Conservation (phyloP, 106 monocot species). For the Apostasia ramifera region DNA sequence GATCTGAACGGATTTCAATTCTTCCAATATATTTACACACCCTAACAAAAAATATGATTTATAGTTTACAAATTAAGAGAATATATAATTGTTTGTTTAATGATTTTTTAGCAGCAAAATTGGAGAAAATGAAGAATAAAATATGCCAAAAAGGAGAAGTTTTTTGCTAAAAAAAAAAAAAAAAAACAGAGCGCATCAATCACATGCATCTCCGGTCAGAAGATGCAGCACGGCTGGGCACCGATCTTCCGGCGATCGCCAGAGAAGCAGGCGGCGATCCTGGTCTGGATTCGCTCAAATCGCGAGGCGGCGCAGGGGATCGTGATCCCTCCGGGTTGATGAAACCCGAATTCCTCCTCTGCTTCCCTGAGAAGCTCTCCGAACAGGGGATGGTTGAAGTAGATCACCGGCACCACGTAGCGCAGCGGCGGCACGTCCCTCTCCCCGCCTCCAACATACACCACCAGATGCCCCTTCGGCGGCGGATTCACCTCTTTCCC, state of each 20-base stretch:
- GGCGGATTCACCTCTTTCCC: neutral
- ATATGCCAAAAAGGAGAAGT: too few species aligned
- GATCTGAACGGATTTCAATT: too few species aligned
- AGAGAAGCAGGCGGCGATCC: neutral
- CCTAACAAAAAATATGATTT: too few species aligned
- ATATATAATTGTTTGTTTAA: too few species aligned
- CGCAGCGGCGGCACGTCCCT: slow-evolving; percentile 4
- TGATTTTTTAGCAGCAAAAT: too few species aligned
- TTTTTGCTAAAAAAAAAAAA: too few species aligned
- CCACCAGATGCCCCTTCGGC: neutral
- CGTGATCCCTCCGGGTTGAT: slow-evolving; percentile 5
- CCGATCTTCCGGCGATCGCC: neutral
- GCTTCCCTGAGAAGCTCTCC: slow-evolving; percentile 13
- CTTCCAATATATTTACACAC: too few species aligned
- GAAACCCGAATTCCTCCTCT: slow-evolving; percentile 15
- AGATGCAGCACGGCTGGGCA: too few species aligned
- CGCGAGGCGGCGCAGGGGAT: slow-evolving; percentile 8
- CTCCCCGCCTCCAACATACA: neutral
- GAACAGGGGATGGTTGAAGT: slow-evolving; percentile 14
- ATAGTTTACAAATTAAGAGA: too few species aligned
- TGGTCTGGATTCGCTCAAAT: slow-evolving; percentile 2
- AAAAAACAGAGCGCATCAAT: too few species aligned
- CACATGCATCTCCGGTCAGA: too few species aligned
- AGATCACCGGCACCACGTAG: slow-evolving; percentile 7
- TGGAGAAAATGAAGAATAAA: too few species aligned